These are phyloP conservation scores for Yamadazyma kitorensis DNA, from an alignment of 805 yeast genomes.

Conservation along the genomic window DNA sequence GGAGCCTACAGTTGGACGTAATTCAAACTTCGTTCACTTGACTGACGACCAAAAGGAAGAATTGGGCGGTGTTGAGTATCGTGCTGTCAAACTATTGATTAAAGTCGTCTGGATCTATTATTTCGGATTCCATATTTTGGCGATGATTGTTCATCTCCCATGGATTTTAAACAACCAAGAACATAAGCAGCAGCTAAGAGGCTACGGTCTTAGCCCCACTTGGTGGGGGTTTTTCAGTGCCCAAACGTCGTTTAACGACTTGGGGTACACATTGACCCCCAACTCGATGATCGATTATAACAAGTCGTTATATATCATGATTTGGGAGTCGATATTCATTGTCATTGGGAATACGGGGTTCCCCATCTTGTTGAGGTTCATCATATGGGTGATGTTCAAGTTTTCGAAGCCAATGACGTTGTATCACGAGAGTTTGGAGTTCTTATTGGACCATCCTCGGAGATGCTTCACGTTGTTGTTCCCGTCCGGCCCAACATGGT, in stretches of 20 bases:
- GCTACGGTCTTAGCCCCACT: slow-evolving; percentile 64
- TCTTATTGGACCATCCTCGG: slow-evolving; percentile 91
- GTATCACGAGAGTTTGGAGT: slow-evolving; percentile 73
- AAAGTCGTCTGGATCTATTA: slow-evolving; percentile 65
- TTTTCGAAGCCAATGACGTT: slow-evolving; percentile 63
- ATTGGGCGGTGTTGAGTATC: slow-evolving; percentile 94
- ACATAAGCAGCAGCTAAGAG: slow-evolving; percentile 45
- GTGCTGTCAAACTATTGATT: slow-evolving; percentile 77
- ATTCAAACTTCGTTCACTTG: slow-evolving; percentile 83
- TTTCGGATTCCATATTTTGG: slow-evolving; percentile 68
- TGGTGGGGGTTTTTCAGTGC: slow-evolving; percentile 96
- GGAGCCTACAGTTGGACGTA: slow-evolving; percentile 89
- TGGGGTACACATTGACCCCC: slow-evolving; percentile 80
- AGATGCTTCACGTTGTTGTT: slow-evolving; percentile 92
- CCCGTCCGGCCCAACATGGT: slow-evolving; percentile 94
- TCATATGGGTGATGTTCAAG: slow-evolving; percentile 77
- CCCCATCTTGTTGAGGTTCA: slow-evolving; percentile 76
- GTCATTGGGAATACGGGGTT: slow-evolving; percentile 94
- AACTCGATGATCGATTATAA: slow-evolving; percentile 73
- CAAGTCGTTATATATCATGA: slow-evolving; percentile 59
- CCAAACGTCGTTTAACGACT: slow-evolving; percentile 76
- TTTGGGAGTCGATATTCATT: slow-evolving; percentile 66
- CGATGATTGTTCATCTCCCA: slow-evolving; percentile 52
- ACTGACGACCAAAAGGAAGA: slow-evolving; percentile 87
- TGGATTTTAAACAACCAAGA: slow-evolving; percentile 50